phyloP scores from a whole-genome alignment of 2,329 filamentous ascomycete genomes.

The Epichloe glyceriae region DNA sequence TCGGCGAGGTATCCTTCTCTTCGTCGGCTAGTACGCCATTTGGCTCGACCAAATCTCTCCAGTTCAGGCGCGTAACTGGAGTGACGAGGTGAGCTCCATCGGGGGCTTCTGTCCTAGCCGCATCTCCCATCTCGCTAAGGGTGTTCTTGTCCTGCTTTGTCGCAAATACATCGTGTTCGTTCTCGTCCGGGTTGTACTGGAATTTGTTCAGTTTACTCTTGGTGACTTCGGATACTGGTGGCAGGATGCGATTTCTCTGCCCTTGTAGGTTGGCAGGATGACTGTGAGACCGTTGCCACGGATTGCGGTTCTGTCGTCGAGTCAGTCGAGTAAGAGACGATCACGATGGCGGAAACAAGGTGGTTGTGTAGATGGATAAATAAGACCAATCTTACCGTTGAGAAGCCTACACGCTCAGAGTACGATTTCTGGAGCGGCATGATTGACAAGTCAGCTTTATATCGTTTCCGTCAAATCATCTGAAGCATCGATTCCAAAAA shows the following conservation, averaged over 20 bases:
- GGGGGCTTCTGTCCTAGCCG: neutral
- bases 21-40: conserved; percentile 26
- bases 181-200: conserved; percentile 21
- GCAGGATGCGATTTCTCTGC: conserved; percentile 24
- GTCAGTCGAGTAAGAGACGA: neutral
- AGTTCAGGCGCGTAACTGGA: conserved; percentile 39
- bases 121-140: conserved; percentile 11
- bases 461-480: conserved; percentile 9
- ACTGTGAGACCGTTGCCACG: conserved; percentile 43
- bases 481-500: neutral
- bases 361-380: neutral
- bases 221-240: conserved; percentile 42
- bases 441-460: conserved; percentile 5
- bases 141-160: neutral
- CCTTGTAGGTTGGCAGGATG: conserved; percentile 28
- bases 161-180: conserved; percentile 9
- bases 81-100: conserved; percentile 19
- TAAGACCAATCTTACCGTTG: conserved; percentile 17
- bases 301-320: conserved; percentile 22
- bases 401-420: conserved; percentile 21
- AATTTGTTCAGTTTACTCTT: conserved; percentile 51
- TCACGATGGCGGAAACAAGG: neutral
- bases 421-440: conserved; percentile 31
- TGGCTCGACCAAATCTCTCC: conserved; percentile 44
- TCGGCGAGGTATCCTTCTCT: conserved; percentile 39